phyloP scores from a whole-genome alignment of 768 basidiomycete genomes.

The Boletus sp. region DNA sequence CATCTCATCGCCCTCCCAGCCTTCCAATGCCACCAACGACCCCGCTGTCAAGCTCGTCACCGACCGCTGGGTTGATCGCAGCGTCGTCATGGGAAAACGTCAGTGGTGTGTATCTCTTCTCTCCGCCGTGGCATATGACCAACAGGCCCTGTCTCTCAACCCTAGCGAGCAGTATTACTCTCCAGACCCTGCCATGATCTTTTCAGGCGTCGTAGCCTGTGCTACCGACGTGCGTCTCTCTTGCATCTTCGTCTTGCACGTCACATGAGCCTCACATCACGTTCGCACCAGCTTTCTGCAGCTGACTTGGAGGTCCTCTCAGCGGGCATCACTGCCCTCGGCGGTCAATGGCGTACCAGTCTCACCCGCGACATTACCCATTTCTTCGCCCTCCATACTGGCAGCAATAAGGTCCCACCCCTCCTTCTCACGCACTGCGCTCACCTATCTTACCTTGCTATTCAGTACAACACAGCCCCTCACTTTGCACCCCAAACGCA shows the following conservation, averaged over 20 bases:
- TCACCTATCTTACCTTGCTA: not conserved
- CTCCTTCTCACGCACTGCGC: not conserved
- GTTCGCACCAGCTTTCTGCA: constrained; percentile 45
- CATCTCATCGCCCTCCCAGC: constrained; percentile 51
- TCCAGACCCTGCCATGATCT: constrained; percentile 71
- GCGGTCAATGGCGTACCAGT: constrained; percentile 76
- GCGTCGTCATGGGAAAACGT: constrained; percentile 51
- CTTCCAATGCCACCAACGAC: constrained; percentile 39
- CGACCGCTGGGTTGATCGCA: constrained; percentile 72
- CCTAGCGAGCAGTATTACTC: constrained; percentile 63
- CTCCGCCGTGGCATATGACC: not conserved
- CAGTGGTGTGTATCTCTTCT: constrained; percentile 50
- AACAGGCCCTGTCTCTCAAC: not conserved
- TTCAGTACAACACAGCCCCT: constrained; percentile 46
- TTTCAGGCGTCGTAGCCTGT: constrained; percentile 79
- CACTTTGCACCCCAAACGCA: constrained; percentile 57
- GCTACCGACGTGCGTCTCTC: constrained; percentile 54
- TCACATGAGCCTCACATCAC: not conserved
- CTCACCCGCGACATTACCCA: constrained; percentile 88
- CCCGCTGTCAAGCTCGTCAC: constrained; percentile 36
- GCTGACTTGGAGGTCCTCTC: constrained; percentile 72
- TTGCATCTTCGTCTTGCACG: not conserved
- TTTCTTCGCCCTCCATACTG: constrained; percentile 59
- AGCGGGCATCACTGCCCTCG: constrained; percentile 69
- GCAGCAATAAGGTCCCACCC: constrained; percentile 42